Evolutionary conservation across 768 basidiomycete genomes (phyloP), one percentile per base, ranked within the genome.

Genomic region (Leucocoprinus leucothites): DNA sequence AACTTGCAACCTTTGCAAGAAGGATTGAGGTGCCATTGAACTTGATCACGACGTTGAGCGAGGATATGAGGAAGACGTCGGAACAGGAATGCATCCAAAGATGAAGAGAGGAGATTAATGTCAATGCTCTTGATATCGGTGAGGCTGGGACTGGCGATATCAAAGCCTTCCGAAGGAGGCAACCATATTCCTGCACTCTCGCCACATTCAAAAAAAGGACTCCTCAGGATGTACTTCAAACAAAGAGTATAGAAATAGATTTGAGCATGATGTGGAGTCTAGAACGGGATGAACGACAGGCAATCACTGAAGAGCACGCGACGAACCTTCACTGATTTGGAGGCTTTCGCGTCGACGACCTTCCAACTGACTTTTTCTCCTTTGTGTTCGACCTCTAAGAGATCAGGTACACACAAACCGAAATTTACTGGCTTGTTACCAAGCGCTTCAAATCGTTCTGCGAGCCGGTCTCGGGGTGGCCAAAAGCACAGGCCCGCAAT

Each of bases 251-350:
- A 80, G 54, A 79, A 79, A 62, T 78, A 79, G 18, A 80, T 76
- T 63, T 82, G 80, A 34, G 75, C 74, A 46, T 78, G 76, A 58
- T 82, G 80, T 7, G 78, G 73, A 21, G 78, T 74, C 78, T 81
- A 42, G 16, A 47, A 43, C 25, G 50, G 18, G 9, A 48, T 31
- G 36, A 24, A 36, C 19, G 45, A 25, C 18, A 21, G 24, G 18
- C 40, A 48, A 40, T 25, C 31, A 31, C 13, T 18, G 52, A 47
- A 36, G n/a, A 9, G 47, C 9, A 43, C 34, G 24, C 19, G 22
- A 50, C 64, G 24, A 47, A 79, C 79, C 73, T 80, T 80, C 40
- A 80, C 73, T 45, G 63, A 53, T 58, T 70, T 74, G 11, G 78
- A 79, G 0, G 74, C 72, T 63, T 82, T 82, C 1, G 77, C 78